Conservation (phyloP, 1,139 yeast species). For the Lizanozyma gosingica region DNA sequence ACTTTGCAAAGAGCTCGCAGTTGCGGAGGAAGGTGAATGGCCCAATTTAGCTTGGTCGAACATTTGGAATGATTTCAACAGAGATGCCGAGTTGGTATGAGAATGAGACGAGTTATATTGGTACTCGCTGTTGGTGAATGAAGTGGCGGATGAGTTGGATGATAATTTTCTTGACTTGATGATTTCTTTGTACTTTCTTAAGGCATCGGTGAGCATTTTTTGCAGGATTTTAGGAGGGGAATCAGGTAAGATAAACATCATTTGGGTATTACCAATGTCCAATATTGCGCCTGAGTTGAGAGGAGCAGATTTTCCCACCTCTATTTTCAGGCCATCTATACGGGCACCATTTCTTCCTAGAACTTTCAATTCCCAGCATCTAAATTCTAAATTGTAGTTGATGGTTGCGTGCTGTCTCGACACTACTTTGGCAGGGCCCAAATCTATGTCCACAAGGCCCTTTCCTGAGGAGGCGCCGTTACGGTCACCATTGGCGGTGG, state of each 20-base stretch:
- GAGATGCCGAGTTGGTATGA: conserved; percentile 4
- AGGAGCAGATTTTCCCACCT: conserved; percentile 34
- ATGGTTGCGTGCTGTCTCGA: conserved; percentile 84
- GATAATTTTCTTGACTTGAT: conserved; percentile 12
- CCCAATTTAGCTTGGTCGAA: conserved; percentile 34
- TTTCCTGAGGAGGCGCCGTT: conserved; percentile 13
- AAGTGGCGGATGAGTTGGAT: background rate
- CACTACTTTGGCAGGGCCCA: conserved; percentile 95
- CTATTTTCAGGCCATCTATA: conserved; percentile 61
- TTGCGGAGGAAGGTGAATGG: conserved; percentile 32
- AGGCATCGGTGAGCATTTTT: conserved; percentile 29
- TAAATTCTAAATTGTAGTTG: conserved; percentile 60
- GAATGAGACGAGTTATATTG: background rate
- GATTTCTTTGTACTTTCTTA: conserved; percentile 23
- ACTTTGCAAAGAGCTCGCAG: conserved; percentile 36
- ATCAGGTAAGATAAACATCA: conserved; percentile 97
- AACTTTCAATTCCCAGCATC: conserved; percentile 81
- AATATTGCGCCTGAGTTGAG: conserved; percentile 79
- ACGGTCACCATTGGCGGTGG: conserved; percentile 6
- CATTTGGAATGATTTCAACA: conserved; percentile 44
- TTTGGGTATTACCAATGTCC: conserved; percentile 95
- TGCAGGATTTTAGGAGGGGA: conserved; percentile 62
- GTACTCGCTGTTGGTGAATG: conserved; percentile 3
- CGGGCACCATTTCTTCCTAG: conserved; percentile 90
- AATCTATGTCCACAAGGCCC: conserved; percentile 67